Evolutionary conservation across 1,139 yeast genomes (phyloP).

Genomic region (Debaryomycetaceae sp.): DNA sequence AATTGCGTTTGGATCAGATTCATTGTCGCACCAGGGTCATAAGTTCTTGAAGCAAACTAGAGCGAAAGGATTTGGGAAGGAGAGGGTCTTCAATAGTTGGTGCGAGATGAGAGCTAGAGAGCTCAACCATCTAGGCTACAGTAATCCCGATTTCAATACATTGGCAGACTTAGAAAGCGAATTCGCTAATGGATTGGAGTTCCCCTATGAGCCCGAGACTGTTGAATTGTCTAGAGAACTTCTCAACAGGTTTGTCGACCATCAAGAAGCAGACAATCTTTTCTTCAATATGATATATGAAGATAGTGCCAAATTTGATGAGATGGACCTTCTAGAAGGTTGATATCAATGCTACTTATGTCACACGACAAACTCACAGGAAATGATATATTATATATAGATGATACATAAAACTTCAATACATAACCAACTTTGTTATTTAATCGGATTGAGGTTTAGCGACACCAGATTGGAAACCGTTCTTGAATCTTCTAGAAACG

Average conservation of each 20-base stretch:
- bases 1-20: slow-evolving; percentile 53
- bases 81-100: slow-evolving; percentile 36
- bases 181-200: slow-evolving; percentile 56
- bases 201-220: slow-evolving; percentile 59
- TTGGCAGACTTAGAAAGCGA: slow-evolving; percentile 37
- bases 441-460: slow-evolving; percentile 56
- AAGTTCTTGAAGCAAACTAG: slow-evolving; percentile 29
- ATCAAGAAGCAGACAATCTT: slow-evolving; percentile 76
- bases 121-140: slow-evolving; percentile 27
- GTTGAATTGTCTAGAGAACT: slow-evolving; percentile 71
- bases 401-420: slow-evolving; percentile 3
- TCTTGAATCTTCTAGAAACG: slow-evolving; percentile 97
- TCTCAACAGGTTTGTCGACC: slow-evolving; percentile 64
- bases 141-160: slow-evolving; percentile 7
- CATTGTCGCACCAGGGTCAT: slow-evolving; percentile 34
- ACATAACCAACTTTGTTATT: slow-evolving; percentile 11
- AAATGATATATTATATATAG: background rate
- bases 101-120: slow-evolving; percentile 43
- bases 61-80: slow-evolving; percentile 15
- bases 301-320: slow-evolving; percentile 18
- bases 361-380: background rate
- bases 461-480: slow-evolving; percentile 94
- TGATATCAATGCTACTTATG: background rate
- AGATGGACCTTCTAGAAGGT: slow-evolving; percentile 19
- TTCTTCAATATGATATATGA: slow-evolving; percentile 60